Percentiles rank a stretch among this genome's conserved stretches.
These are phyloP conservation scores for Penicillium janthinellum DNA, from an alignment of 2,329 filamentous ascomycete genomes.

Conservation along the genomic window DNA sequence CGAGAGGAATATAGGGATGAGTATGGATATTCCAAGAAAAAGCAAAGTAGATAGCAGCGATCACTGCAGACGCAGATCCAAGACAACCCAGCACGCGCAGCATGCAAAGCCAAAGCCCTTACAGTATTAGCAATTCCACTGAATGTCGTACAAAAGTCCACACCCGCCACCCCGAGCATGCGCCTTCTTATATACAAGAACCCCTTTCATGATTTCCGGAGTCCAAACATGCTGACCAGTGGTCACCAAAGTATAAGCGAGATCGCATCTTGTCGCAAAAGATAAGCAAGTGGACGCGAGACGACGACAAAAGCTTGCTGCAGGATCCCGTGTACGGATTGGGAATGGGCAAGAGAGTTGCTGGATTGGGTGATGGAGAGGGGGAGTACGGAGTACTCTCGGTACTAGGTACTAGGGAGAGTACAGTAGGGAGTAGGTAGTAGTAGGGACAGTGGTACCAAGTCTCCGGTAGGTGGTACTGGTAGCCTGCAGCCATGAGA, in stretches of 20 bases:
- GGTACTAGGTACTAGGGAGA: no score
- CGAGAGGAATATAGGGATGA: neutral
- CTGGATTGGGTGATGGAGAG: neutral
- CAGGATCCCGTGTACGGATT: conserved; percentile 8
- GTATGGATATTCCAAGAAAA: neutral
- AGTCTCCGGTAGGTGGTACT: no score
- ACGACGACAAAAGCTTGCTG: neutral
- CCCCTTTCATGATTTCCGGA: neutral
- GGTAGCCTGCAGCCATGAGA: no score
- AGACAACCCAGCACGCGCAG: neutral
- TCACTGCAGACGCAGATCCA: neutral
- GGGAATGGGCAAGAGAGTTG: conserved; percentile 8
- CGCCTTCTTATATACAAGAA: neutral
- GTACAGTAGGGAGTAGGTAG: no score
- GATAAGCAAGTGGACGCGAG: conserved; percentile 1
- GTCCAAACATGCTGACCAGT: no score
- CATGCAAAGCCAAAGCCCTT: neutral
- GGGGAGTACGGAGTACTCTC: neutral
- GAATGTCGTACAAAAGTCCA: neutral
- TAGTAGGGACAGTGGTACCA: no score
- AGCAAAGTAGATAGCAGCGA: no score
- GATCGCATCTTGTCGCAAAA: neutral
- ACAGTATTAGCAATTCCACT: neutral
- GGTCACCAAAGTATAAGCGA: neutral
- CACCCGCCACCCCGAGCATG: conserved; percentile 2